Base-by-base conservation (phyloP, 371 early-diverging fungal genomes). In the Saksenaea oblongispora region DNA sequence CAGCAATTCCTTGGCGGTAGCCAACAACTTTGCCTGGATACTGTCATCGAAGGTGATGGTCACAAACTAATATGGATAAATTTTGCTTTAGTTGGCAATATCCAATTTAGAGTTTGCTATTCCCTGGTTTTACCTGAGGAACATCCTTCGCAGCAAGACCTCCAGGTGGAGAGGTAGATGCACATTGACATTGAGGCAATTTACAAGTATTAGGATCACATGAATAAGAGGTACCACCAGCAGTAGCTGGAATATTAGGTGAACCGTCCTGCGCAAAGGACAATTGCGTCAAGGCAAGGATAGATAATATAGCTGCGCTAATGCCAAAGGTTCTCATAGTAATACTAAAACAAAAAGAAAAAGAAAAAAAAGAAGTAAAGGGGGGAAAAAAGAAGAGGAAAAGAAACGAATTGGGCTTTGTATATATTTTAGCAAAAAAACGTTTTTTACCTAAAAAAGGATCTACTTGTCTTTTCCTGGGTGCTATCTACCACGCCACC, bases 31-130 rank as follows among this genome's bases (percentile, higher is more conserved):
- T 9, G 69, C 71, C 59, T 91, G 89, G 41, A 91, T 61, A 5
- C 88, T 82, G 70, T 91, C 91, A 62, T 89, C 90, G 70, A 81
- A 89, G 4, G 90, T 90, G 17, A 91, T 62, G 22, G 85, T 77
- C 24, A 90, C 75, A 68, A 91, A 89, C 80, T 80, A 22, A 24
- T 14, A 14, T 24, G 26, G 15, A 5, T n/a, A n/a, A n/a, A n/a
- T n/a, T n/a, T n/a, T n/a, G n/a, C n/a, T n/a, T n/a, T n/a, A n/a
- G n/a, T n/a, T n/a, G n/a, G n/a, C n/a, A n/a, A n/a, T n/a, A n/a
- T n/a, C n/a, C n/a, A n/a, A n/a, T n/a, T n/a, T n/a, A n/a, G n/a
- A n/a, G n/a, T n/a, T n/a, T n/a, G n/a, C n/a, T n/a, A n/a, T n/a
- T n/a, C n/a, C n/a, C n/a, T n/a, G n/a, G n/a, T n/a, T 9, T 34